Percentiles rank a stretch among this genome's conserved stretches.
Evolutionary conservation across 192 early-diverging fungal genomes (phyloP).

Genomic region (Entomortierella parvispora): DNA sequence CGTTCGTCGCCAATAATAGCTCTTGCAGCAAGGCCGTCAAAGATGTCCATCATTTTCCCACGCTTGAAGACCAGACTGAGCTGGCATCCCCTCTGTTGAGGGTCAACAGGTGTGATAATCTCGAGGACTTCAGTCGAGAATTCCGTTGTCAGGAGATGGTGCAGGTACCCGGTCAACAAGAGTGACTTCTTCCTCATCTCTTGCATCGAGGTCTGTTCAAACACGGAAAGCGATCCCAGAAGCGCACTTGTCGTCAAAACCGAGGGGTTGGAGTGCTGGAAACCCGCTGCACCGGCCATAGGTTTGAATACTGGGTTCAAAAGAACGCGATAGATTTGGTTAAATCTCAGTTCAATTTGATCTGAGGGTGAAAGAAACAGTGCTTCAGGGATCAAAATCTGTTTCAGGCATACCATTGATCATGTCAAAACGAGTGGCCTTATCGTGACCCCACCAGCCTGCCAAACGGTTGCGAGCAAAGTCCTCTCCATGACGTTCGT

Average conservation of each 20-base stretch:
- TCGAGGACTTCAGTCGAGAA: constrained; percentile 37
- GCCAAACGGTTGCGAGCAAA: constrained; percentile 69
- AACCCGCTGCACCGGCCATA: constrained; percentile 83
- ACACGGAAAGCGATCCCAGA: constrained; percentile 83
- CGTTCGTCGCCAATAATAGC: constrained; percentile 91
- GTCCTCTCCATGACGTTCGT: constrained; percentile 78
- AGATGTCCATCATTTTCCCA: constrained; percentile 69
- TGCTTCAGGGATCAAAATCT: background rate
- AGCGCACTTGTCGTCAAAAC: constrained; percentile 80
- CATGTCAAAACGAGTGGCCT: constrained; percentile 89
- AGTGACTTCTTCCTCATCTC: constrained; percentile 80
- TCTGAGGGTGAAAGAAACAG: background rate
- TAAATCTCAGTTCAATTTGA: background rate
- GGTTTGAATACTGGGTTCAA: constrained; percentile 71
- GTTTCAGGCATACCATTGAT: constrained; percentile 58
- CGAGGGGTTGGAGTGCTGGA: constrained; percentile 89
- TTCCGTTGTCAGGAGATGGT: constrained; percentile 69
- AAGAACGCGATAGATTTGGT: background rate
- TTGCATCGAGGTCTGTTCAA: constrained; percentile 75
- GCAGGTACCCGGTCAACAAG: constrained; percentile 86
- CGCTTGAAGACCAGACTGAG: constrained; percentile 74
- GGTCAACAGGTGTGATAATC: constrained; percentile 86
- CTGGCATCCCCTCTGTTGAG: constrained; percentile 85
- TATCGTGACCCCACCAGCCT: constrained; percentile 96
- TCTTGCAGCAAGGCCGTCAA: constrained; percentile 63